Evolutionary conservation across 73 alveolate genomes (phyloP).

Genomic region (Symbiodinium pilosum): DNA sequence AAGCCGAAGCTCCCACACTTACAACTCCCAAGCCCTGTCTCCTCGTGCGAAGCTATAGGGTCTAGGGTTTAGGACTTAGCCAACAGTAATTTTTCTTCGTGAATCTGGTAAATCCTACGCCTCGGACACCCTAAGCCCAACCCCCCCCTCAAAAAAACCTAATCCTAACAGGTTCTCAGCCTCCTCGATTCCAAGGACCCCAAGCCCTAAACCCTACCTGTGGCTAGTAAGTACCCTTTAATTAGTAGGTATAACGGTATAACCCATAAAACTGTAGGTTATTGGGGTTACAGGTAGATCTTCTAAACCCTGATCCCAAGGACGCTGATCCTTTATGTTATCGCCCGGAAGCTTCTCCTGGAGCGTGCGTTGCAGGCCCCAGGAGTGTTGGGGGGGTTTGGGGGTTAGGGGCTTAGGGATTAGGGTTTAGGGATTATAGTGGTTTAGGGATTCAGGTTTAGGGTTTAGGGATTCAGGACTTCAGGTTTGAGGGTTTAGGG

Average conservation of each 20-base stretch:
- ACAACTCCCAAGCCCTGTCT: no score
- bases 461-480: background rate
- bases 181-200: background rate
- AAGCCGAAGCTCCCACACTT: no score
- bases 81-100: no score
- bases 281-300: background rate
- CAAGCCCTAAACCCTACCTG: background rate
- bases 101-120: no score
- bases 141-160: no score
- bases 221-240: no score
- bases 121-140: no score
- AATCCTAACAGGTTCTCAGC: no score
- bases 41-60: no score
- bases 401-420: background rate
- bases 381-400: background rate
- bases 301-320: background rate
- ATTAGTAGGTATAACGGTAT: no score
- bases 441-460: background rate
- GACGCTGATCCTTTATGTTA: conserved; percentile 18
- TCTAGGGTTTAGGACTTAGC: no score
- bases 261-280: background rate
- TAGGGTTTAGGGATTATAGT: background rate
- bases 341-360: conserved; percentile 63
- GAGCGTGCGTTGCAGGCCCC: conserved; percentile 27
- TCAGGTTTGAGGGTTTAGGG: no score